A percentile compares a stretch with the other conserved stretches of the same genome.
Evolutionary conservation across 345 rosid species (phyloP).

Genomic region (Boechera stricta): DNA sequence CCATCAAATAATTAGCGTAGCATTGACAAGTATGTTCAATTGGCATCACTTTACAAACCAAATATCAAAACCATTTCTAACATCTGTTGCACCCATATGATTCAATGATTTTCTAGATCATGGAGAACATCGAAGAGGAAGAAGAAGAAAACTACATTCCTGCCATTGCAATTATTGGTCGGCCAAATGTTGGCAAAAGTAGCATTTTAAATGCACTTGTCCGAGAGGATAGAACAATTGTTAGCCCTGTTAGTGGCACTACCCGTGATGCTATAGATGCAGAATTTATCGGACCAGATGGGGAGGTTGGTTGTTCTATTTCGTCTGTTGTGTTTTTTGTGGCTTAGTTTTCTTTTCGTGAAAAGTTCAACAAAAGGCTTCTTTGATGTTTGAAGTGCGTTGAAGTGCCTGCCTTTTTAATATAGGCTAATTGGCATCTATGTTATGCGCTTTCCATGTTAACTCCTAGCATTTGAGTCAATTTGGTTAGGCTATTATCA

Average conservation of each 20-base stretch:
- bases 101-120: conserved; percentile 47
- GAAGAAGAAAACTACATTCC: conserved; percentile 79
- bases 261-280: conserved; percentile 99
- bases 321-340: background rate
- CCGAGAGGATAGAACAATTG: conserved; percentile 96
- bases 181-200: conserved; percentile 98
- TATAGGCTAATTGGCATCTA: conserved; percentile 13
- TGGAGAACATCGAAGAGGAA: conserved; percentile 56
- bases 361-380: conserved; percentile 10
- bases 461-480: background rate
- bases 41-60: background rate
- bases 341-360: conserved; percentile 19
- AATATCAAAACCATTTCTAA: conserved; percentile 1
- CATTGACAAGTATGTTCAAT: background rate
- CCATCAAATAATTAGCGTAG: background rate
- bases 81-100: background rate
- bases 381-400: background rate
- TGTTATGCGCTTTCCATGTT: conserved; percentile 15
- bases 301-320: conserved; percentile 66
- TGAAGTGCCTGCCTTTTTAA: conserved; percentile 1
- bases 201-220: conserved; percentile 96
- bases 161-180: conserved; percentile 92
- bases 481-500: conserved; percentile 12
- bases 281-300: conserved; percentile 83
- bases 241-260: conserved; percentile 97